Evolutionary conservation across 2,329 filamentous ascomycete genomes (phyloP).

Genomic region (Elsinoe ampelina): DNA sequence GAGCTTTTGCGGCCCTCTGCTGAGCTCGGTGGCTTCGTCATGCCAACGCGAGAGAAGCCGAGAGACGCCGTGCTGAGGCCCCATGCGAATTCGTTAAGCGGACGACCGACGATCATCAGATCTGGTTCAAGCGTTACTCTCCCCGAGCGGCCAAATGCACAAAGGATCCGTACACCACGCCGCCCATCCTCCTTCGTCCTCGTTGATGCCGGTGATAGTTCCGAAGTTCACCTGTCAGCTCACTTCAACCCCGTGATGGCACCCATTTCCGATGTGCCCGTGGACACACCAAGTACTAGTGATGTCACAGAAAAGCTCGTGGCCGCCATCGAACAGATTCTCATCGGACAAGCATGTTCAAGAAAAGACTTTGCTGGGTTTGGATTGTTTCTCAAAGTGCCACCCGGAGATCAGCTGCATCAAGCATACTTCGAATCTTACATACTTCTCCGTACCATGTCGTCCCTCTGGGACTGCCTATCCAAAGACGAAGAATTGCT

Average conservation of each 20-base stretch:
- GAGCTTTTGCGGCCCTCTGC: constrained; percentile 75
- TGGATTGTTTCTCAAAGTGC: constrained; percentile 74
- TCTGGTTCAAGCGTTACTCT: constrained; percentile 44
- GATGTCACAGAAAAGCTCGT: constrained; percentile 66
- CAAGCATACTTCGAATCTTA: constrained; percentile 94
- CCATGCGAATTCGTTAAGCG: constrained; percentile 49
- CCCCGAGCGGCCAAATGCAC: constrained; percentile 14
- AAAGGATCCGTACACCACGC: constrained; percentile 54
- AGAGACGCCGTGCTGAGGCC: constrained; percentile 71
- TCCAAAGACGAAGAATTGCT: constrained; percentile 63
- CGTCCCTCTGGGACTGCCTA: constrained; percentile 59
- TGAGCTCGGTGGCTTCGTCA: constrained; percentile 60
- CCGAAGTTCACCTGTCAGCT: constrained; percentile 49
- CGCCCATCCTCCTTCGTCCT: constrained; percentile 88
- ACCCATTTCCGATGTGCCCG: constrained; percentile 43
- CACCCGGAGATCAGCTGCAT: constrained; percentile 87
- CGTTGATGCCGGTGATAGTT: constrained; percentile 60
- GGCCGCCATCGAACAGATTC: constrained; percentile 68
- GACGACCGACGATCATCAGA: constrained; percentile 58
- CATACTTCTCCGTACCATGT: constrained; percentile 64
- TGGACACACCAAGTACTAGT: constrained; percentile 49
- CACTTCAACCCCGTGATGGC: constrained; percentile 55
- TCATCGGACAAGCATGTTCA: constrained; percentile 73
- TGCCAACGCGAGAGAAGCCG: neutral
- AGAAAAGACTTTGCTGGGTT: constrained; percentile 89